Base-by-base conservation (phyloP, 352 stramenopile genomes). In the Bremia lactucae region DNA sequence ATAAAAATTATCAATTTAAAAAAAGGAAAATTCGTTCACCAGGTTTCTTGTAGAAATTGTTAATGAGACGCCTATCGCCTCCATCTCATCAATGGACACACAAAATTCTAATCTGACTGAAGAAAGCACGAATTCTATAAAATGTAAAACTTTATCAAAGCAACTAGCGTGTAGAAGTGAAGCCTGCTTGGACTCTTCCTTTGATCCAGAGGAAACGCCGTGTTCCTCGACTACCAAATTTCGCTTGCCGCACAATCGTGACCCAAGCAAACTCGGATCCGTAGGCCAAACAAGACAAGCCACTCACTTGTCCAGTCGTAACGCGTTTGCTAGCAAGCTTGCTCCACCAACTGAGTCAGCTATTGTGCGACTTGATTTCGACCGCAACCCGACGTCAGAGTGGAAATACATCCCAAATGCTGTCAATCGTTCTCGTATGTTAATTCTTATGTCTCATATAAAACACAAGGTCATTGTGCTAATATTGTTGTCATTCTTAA, bases 1-100 rank as follows among this genome's bases (percentile, higher is more conserved):
- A 15, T 18, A 11, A 18, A 29, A 28, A 19, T 20, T 14, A 15
- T 28, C 10, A 9, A 16, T 16, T 33, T 33, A 15, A 16, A 33
- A n/a, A 10, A n/a, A 33, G 8, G 1, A 16, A 6, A 33, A 33
- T n/a, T 3, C 31, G 29, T 29, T 33, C 20, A 13, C 31, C 44
- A 90, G 74, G 45, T 87, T 83, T 40, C 48, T 86, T 21, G 51
- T 90, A 4, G 77, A 90, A 16, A 63, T 88, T 34, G 44, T 87
- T 49, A 78, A 87, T 44, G 54, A 70, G 34, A 78, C 59, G 14
- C 74, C 74, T 0, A 40, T 87, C 16, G 20, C 48, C 4, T 48
- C 58, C 7, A 40, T 21, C 7, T 4, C 22, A 6, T 47, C 39
- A 20, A 21, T 21, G 8, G 36, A 47, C 16, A 15, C 39, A 44